These are phyloP conservation scores for Cryomyces antarcticus DNA, from an alignment of 495 filamentous ascomycete species.

Conservation along the genomic window DNA sequence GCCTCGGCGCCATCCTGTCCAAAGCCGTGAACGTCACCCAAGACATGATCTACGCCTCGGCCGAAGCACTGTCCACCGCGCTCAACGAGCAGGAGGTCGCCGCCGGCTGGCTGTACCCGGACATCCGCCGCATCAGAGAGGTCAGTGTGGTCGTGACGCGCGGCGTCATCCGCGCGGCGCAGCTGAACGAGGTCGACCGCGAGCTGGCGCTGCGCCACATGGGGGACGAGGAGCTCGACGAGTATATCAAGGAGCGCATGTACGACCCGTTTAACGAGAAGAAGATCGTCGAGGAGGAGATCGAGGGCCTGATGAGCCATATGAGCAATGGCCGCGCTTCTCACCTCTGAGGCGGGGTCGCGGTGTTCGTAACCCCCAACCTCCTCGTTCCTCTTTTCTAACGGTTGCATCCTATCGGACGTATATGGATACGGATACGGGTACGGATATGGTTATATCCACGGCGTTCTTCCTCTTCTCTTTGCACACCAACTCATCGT, in stretches of 20 bases:
- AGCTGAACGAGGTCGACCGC: slow-evolving; percentile 64
- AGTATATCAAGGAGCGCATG: slow-evolving; percentile 61
- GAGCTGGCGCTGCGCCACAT: slow-evolving; percentile 49
- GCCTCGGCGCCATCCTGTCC: slow-evolving; percentile 80
- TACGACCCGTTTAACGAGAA: slow-evolving; percentile 45
- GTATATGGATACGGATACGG: too few relatives aligned
- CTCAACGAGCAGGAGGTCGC: slow-evolving; percentile 63
- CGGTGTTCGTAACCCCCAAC: too few relatives aligned
- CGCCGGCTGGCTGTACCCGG: slow-evolving; percentile 78
- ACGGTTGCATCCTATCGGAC: too few relatives aligned
- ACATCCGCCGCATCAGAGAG: slow-evolving; percentile 74
- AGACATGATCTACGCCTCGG: slow-evolving; percentile 88
- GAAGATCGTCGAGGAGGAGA: slow-evolving; percentile 14
- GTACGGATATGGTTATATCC: too few relatives aligned
- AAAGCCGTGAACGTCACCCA: slow-evolving; percentile 80
- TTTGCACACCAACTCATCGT: too few relatives aligned
- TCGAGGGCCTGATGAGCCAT: slow-evolving; percentile 4
- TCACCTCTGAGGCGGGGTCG: too few relatives aligned
- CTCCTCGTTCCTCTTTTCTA: too few relatives aligned
- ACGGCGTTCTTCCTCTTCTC: too few relatives aligned
- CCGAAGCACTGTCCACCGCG: slow-evolving; percentile 55
- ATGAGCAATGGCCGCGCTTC: too few relatives aligned
- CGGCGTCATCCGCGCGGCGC: slow-evolving; percentile 82
- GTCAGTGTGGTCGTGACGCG: slow-evolving; percentile 75
- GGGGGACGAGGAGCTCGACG: slow-evolving; percentile 53